Base-by-base conservation (phyloP, 345 rosid genomes). In the Clausena lansium region DNA sequence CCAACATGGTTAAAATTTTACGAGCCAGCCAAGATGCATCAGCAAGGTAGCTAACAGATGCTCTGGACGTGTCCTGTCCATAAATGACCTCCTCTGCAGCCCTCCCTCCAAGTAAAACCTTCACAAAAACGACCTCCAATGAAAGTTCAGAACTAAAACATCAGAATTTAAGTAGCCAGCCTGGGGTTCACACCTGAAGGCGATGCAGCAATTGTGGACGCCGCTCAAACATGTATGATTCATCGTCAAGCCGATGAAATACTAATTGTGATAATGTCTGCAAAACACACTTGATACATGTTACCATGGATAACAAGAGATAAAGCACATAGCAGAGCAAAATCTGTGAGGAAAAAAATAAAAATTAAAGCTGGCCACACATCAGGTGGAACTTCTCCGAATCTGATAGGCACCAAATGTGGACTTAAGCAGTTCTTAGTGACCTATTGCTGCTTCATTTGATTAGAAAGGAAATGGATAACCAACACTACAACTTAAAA, bases 1-100 rank as follows among this genome's bases (percentile, higher is more conserved):
- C 91, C 73, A 38, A 91, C 98, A 89, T 86, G 63, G 97, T 90
- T 78, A 93, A 82, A 75, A 93, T 90, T 88, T 94, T 94, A 77
- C 97, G 97, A 84, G 98, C 98, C 75, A 94, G 92, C 98, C 98
- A 94, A 78, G 98, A 91, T 58, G 98, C 98, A 71, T 93, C 95
- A 4, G 97, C 94, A 71, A 95, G 97, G 83, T 93, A 95, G 81
- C 83, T 77, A 35, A 95, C 89, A 7, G 98, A 93, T 81, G 95
- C 95, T 74, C 79, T 89, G 27, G 98, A 95, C 80, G 97, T 91
- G 87, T 95, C 97, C 75, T 90, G 81, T 27, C 98, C 98, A 75
- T 91, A 93, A 64, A 95, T 87, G 22, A 93, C 94, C 84, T 94
- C 94, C 85, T 93, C 98, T 36, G 98, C 98, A 83, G 98, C 98